Evolutionary conservation across 345 rosid genomes (phyloP).

Genomic region (Linum tenue): DNA sequence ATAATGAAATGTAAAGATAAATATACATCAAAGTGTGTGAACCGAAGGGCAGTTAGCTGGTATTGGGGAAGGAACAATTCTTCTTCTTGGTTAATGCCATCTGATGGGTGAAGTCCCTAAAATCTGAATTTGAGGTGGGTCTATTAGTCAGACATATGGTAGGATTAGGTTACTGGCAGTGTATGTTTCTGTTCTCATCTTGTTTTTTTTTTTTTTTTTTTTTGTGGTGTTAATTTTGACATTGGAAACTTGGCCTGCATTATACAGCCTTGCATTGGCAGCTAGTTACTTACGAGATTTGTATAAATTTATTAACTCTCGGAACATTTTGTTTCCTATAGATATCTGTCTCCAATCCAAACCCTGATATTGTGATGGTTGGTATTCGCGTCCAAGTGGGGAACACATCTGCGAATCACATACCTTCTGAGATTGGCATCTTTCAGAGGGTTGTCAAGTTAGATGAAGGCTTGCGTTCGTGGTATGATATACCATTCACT

Average conservation of each 20-base stretch:
- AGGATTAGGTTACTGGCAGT: neutral
- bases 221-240: too few relatives aligned
- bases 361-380: conserved; percentile 94
- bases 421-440: conserved; percentile 78
- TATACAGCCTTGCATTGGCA: neutral
- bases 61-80: neutral
- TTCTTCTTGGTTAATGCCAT: neutral
- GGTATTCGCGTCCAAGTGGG: conserved; percentile 96
- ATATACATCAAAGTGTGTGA: neutral
- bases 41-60: neutral
- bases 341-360: conserved; percentile 85
- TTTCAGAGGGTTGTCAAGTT: conserved; percentile 88
- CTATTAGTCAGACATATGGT: neutral
- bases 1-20: too few relatives aligned
- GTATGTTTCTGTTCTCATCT: neutral
- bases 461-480: conserved; percentile 90
- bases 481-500: conserved; percentile 97
- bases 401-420: conserved; percentile 73
- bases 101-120: neutral
- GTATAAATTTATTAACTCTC: neutral
- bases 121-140: neutral
- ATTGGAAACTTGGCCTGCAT: neutral
- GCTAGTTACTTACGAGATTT: too few relatives aligned
- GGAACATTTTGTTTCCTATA: conserved; percentile 14
- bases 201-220: neutral